phyloP scores from a whole-genome alignment of 1,139 yeast species.

The Nadsonia commutata region DNA sequence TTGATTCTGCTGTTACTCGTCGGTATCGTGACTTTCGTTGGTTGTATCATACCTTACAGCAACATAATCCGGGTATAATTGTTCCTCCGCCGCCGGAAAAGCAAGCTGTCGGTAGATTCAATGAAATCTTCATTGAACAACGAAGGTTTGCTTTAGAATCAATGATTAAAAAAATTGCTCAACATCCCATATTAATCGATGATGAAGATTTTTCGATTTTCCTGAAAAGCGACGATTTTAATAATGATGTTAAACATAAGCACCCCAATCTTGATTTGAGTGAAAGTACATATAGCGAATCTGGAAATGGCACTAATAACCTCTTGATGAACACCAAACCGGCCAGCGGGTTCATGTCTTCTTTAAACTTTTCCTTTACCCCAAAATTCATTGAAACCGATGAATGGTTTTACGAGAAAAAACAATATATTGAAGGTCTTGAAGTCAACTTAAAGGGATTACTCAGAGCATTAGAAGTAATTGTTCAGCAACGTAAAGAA shows the following conservation, averaged over 20 bases:
- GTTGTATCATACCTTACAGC: constrained; percentile 79
- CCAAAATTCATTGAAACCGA: constrained; percentile 46
- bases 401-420: constrained; percentile 57
- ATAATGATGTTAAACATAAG: constrained; percentile 30
- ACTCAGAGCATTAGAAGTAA: constrained; percentile 56
- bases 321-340: neutral
- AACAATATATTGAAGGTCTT: constrained; percentile 51
- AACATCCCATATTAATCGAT: constrained; percentile 38
- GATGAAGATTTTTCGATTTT: constrained; percentile 73
- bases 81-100: constrained; percentile 97
- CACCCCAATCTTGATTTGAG: constrained; percentile 22
- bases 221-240: constrained; percentile 58
- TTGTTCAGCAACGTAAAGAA: constrained; percentile 65
- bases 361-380: constrained; percentile 5
- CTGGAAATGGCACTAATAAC: neutral
- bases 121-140: constrained; percentile 75
- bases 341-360: constrained; percentile 5
- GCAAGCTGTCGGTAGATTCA: constrained; percentile 80
- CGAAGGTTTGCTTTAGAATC: constrained; percentile 76
- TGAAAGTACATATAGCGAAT: constrained; percentile 4
- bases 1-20: constrained; percentile 43
- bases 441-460: constrained; percentile 62
- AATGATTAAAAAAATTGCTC: constrained; percentile 62
- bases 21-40: constrained; percentile 74
- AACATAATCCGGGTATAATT: constrained; percentile 76